These are phyloP conservation scores for Miscanthus lutarioriparius DNA, from an alignment of 176 grass and related monocot genomes.

Conservation along the genomic window DNA sequence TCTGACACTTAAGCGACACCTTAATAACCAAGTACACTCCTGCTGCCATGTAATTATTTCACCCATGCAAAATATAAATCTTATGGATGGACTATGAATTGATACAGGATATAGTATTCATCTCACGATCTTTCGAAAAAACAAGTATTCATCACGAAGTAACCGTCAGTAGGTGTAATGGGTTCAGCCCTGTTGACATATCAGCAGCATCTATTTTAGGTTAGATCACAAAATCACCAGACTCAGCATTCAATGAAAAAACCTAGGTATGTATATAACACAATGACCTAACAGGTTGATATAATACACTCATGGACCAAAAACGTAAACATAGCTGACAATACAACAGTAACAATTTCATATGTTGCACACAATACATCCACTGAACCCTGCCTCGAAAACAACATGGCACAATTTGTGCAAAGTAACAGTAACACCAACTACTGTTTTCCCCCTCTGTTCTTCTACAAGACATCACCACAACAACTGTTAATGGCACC, in stretches of 20 bases:
- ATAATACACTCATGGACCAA: too few relatives aligned
- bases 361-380: neutral
- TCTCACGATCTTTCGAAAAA: too few relatives aligned
- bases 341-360: too few relatives aligned
- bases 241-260: neutral
- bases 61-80: neutral
- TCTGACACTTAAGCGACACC: too few relatives aligned
- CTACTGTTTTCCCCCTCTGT: neutral
- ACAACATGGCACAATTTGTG: neutral
- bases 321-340: neutral
- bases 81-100: neutral
- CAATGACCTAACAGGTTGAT: neutral
- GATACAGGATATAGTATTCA: neutral
- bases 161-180: neutral
- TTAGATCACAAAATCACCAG: neutral
- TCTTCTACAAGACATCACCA: too few relatives aligned
- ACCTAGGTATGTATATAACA: neutral
- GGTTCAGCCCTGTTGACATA: neutral
- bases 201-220: neutral
- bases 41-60: neutral
- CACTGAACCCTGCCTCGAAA: neutral
- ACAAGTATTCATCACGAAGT: neutral
- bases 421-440: neutral
- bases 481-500: too few relatives aligned
- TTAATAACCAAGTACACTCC: too few relatives aligned